phyloP scores from a whole-genome alignment of 192 early-diverging fungal species.

The Thamnidium elegans region DNA sequence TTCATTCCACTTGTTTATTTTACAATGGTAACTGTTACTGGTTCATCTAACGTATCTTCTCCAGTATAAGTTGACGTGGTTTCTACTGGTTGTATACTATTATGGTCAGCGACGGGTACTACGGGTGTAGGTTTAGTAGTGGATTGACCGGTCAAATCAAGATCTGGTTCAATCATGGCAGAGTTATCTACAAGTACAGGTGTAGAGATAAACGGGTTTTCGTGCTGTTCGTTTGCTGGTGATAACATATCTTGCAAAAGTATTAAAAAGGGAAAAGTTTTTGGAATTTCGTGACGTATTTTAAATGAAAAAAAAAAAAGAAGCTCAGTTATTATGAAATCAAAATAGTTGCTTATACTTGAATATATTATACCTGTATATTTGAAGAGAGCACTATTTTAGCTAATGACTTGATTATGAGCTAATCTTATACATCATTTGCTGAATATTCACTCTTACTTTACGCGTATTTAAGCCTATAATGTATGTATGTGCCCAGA shows the following conservation, averaged over 20 bases:
- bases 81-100: background rate
- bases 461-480: too few relatives aligned
- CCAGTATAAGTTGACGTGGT: constrained; percentile 21
- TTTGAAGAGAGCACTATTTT: too few relatives aligned
- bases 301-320: background rate
- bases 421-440: too few relatives aligned
- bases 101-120: constrained; percentile 20
- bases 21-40: constrained; percentile 87
- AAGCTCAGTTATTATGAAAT: too few relatives aligned
- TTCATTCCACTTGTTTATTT: constrained; percentile 6
- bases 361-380: too few relatives aligned
- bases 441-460: too few relatives aligned
- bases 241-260: constrained; percentile 18
- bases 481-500: too few relatives aligned
- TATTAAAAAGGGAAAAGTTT: background rate
- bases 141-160: constrained; percentile 30
- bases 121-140: constrained; percentile 21
- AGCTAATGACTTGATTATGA: too few relatives aligned
- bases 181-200: background rate
- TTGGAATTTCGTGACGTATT: background rate
- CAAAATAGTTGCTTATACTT: too few relatives aligned
- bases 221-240: constrained; percentile 11
- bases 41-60: constrained; percentile 90
- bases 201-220: constrained; percentile 19
- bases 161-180: constrained; percentile 30